Percentiles rank a stretch among this genome's conserved stretches.
Evolutionary conservation across 768 basidiomycete genomes (phyloP).

Genomic region (Xerocomus brunneocitrinus): DNA sequence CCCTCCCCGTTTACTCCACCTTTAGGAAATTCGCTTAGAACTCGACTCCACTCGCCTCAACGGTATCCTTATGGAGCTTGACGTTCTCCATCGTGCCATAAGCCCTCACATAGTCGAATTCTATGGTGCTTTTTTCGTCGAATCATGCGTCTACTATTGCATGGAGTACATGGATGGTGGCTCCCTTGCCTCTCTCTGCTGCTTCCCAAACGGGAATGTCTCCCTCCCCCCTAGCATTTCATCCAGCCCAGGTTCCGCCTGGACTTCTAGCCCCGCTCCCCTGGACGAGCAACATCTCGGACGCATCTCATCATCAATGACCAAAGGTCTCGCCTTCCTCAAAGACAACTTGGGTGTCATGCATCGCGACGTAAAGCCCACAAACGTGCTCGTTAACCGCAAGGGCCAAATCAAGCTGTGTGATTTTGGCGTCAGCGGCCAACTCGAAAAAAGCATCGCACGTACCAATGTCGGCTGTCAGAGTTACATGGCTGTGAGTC

Average conservation of each 20-base stretch:
- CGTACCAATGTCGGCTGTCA: slow-evolving; percentile 99
- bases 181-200: slow-evolving; percentile 71
- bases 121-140: slow-evolving; percentile 98
- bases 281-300: slow-evolving; percentile 77
- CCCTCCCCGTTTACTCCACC: not conserved
- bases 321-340: slow-evolving; percentile 87
- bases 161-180: slow-evolving; percentile 99
- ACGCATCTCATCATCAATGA: slow-evolving; percentile 77
- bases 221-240: slow-evolving; percentile 32
- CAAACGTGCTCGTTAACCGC: slow-evolving; percentile 86
- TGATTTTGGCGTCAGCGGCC: slow-evolving; percentile 98
- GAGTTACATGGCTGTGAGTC: slow-evolving; percentile 92
- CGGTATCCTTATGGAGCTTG: slow-evolving; percentile 98
- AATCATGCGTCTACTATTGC: slow-evolving; percentile 99
- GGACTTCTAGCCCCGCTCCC: slow-evolving; percentile 33
- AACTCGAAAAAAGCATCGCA: slow-evolving; percentile 92
- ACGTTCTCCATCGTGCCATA: slow-evolving; percentile 91
- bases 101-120: slow-evolving; percentile 95
- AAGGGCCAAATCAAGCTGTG: slow-evolving; percentile 92
- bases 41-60: slow-evolving; percentile 91
- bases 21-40: slow-evolving; percentile 94
- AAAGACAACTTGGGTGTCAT: slow-evolving; percentile 93
- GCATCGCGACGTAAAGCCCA: slow-evolving; percentile 87
- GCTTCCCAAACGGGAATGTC: slow-evolving; percentile 43
- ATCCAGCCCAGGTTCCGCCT: slow-evolving; percentile 30